Evolutionary conservation across 1,139 yeast species (phyloP).

Genomic region (Blastobotrys proliferans): DNA sequence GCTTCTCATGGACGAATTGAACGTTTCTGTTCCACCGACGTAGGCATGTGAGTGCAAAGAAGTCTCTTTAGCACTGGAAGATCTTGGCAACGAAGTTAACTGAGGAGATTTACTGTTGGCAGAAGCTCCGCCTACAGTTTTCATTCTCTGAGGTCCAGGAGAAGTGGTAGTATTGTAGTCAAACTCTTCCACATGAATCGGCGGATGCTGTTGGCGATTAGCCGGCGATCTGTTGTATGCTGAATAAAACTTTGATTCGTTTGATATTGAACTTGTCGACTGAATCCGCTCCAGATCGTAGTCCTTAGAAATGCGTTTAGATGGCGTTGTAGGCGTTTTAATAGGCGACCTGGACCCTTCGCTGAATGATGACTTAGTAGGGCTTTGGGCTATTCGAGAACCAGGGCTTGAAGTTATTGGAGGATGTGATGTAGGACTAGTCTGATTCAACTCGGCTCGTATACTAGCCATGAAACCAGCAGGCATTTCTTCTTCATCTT

Average conservation of each 20-base stretch:
- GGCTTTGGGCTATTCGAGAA: too few relatives aligned
- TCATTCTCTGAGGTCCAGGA: conserved; percentile 8
- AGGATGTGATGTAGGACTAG: too few relatives aligned
- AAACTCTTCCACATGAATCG: not conserved
- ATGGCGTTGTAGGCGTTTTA: too few relatives aligned
- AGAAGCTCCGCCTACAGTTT: conserved; percentile 6
- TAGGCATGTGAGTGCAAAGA: not conserved
- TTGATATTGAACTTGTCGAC: not conserved
- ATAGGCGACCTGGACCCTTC: too few relatives aligned
- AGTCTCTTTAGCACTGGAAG: conserved; percentile 5
- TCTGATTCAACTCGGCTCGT: conserved; percentile 15
- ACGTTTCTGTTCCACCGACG: conserved; percentile 1
- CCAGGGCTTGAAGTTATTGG: too few relatives aligned
- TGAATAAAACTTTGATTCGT: not conserved
- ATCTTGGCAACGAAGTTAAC: conserved; percentile 5
- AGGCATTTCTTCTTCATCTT: conserved; percentile 1
- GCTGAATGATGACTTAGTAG: too few relatives aligned
- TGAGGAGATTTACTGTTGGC: conserved; percentile 1
- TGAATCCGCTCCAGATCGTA: not conserved
- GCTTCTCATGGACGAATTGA: conserved; percentile 20
- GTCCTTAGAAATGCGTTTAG: too few relatives aligned
- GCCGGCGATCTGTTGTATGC: conserved; percentile 8
- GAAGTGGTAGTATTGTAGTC: not conserved
- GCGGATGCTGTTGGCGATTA: not conserved
- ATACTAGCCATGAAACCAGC: conserved; percentile 14